Base-by-base conservation (phyloP, 345 rosid genomes). In the Populus simonii region DNA sequence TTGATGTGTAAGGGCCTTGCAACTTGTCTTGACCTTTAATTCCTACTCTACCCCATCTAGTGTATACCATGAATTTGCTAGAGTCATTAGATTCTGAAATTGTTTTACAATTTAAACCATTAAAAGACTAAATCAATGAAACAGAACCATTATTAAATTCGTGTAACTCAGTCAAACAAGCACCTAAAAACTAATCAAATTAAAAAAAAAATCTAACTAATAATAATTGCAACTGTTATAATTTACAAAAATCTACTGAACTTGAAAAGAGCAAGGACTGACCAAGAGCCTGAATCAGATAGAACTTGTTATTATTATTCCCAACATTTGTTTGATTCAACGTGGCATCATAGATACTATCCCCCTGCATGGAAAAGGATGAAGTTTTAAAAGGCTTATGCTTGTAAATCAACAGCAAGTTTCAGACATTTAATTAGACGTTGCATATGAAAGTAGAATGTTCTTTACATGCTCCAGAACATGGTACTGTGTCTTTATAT, bases 41-140 rank as follows among this genome's bases (percentile, higher is more conserved):
- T 55, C 98, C 97, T 79, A 92, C 97, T 84, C 98, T 89, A 31
- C 98, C 97, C 98, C 98, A 94, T 87, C 94, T 91, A 69, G 66
- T 79, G 83, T 88, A 89, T 49, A 91, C 91, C 84, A 88, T 84
- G 84, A 88, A 94, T 75, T 87, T 72, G 61, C 89, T 88, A 38
- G 86, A 83, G 33, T 70, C 88, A 86, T 92, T 93, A 66, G 97
- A 91, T 81, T 90, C 98, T 94, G 93, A 82, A 76, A 71, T 74
- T 2, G 84, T 43, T 65, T 51, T 65, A 45, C 39, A 41, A 17
- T 20, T 39, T 25, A 33, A 3, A 45, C 43, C 43, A 39, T 39
- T 7, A 39, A 39, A 8, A 8, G 43, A 39, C 9, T 7, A 39
- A 39, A 39, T 8, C 43, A 39, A 7, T 39, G 43, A 6, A 39